These are phyloP conservation scores for Myotisia sp. DNA, from an alignment of 2,329 filamentous ascomycete species.

Conservation along the genomic window DNA sequence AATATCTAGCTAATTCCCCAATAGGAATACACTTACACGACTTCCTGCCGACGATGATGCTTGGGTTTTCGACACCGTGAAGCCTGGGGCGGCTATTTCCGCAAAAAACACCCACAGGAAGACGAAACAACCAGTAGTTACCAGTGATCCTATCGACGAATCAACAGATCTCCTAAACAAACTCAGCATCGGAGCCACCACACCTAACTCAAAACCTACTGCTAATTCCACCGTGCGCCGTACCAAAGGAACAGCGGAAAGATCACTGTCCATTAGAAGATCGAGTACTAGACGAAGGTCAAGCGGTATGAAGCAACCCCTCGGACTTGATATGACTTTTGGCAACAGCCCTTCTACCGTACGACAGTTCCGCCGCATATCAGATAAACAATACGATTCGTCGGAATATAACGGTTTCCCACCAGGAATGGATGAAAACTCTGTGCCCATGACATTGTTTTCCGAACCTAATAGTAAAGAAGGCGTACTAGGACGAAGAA, in stretches of 20 bases:
- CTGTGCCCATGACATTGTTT: constrained; percentile 22
- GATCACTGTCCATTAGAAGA: constrained; percentile 29
- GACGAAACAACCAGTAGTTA: constrained; percentile 31
- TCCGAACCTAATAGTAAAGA: constrained; percentile 50
- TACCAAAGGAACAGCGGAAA: constrained; percentile 34
- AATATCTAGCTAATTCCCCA: constrained; percentile 1
- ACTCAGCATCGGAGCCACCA: constrained; percentile 31
- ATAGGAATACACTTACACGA: constrained; percentile 46
- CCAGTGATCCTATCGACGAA: constrained; percentile 22
- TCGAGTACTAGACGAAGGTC: constrained; percentile 29
- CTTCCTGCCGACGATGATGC: constrained; percentile 60
- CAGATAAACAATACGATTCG: constrained; percentile 43
- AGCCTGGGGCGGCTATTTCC: constrained; percentile 47
- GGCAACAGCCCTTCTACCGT: constrained; percentile 88
- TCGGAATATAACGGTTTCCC: constrained; percentile 17
- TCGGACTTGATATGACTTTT: constrained; percentile 82
- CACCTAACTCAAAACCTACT: constrained; percentile 35
- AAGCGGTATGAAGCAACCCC: constrained; percentile 53
- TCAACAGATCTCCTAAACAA: constrained; percentile 28
- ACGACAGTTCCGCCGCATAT: constrained; percentile 78
- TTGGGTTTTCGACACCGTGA: constrained; percentile 94
- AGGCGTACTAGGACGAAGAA: constrained; percentile 62
- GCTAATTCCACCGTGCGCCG: constrained; percentile 44
- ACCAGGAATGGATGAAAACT: constrained; percentile 27
- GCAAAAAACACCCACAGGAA: constrained; percentile 39